Base-by-base conservation (phyloP, 2,329 filamentous ascomycete genomes). In the Rutstroemia sp. region DNA sequence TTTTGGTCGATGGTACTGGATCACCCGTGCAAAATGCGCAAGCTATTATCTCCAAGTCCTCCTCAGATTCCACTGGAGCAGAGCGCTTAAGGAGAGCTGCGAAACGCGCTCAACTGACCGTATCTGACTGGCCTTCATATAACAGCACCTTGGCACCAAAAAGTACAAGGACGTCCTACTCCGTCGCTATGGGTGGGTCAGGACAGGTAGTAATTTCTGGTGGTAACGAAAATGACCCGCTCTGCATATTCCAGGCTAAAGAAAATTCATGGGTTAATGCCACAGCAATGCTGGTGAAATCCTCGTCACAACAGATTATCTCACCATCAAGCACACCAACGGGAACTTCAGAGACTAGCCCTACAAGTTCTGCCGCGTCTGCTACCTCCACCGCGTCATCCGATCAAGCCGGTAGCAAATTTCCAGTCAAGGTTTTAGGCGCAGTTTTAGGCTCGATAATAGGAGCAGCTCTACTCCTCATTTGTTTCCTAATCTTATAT, bases 401-500 rank as follows among this genome's bases (percentile, higher is more conserved):
- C 25, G 50, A 56, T 16, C 49, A 65, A 7, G 63, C 65, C 14
- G 64, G 65, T 10, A 63, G 67, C 59, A 62, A 65, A 25, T 57
- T 66, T 65, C 68, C 75, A 79, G 57, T 71, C 63, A 83, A 83
- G 7, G 86, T 96, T 27, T 78, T 96, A 1, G 92, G 89, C 37
- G 88, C 89, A 51, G 88, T 88, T 0, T 78, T 97, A 1, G 91
- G 92, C 12, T 84, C 86, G n/a, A 83, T 96, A 21, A 80, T 88
- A 52, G 90, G 88, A 18, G 75, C 90, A 52, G 83, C 87, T 19
- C 73, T 67, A 3, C 58, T 69, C 6, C 56, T 70, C 14, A 56
- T 70, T 18, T 58, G 83, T 0, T 68, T 96, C 6, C 77, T 96
- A 19, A 75, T 94, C 51, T 76, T 87, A 27, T 72, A 91, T 23